Base-by-base conservation (phyloP, 2,329 filamentous ascomycete genomes). In the Sporothrix pallida region DNA sequence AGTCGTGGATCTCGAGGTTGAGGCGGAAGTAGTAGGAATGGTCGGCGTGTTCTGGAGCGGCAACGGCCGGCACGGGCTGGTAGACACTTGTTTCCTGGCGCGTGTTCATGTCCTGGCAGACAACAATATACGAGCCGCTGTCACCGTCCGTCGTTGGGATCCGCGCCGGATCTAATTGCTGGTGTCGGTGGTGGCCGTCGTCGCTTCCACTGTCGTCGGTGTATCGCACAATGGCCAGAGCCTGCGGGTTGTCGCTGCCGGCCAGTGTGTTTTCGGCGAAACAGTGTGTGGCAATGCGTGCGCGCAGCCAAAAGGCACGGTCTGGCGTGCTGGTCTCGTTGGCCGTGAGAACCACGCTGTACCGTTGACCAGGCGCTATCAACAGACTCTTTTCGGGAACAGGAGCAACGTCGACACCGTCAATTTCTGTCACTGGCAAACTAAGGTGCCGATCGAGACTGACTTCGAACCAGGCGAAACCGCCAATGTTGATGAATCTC, bases 391-490 rank as follows among this genome's bases (percentile, higher is more conserved):
- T 84, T 7, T 90, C 86, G 1, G 87, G 83, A 4, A 83, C 82
- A 0, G 91, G 89, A 73, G 89, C 85, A 0, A 92, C 87, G 50
- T 89, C 87, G 1, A 90, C 89, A 17, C 91, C 92, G 78, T 94
- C 92, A 0, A 92, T 89, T 79, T 93, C 92, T 10, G 91, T 89
- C 63, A 94, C 83, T 0, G 83, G 79, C 63, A 82, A 76, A 31
- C 77, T 75, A 12, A 82, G 83, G 76, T 93, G 92, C 69, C 88
- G 87, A 76, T 94, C 92, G 63, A 93, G 84, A 78, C 89, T 89
- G 42, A 94, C 86, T 78, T 93, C 91, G 75, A 93, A 92, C 78
- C 90, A 89, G 1, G 91, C 90, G 78, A 93, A 92, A 0, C 89
- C 90, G 12, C 90, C 92, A 9, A 91, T 87, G 75, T 94, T 93